phyloP scores from a whole-genome alignment of 352 stramenopile genomes.

The Globisporangium ultimum region DNA sequence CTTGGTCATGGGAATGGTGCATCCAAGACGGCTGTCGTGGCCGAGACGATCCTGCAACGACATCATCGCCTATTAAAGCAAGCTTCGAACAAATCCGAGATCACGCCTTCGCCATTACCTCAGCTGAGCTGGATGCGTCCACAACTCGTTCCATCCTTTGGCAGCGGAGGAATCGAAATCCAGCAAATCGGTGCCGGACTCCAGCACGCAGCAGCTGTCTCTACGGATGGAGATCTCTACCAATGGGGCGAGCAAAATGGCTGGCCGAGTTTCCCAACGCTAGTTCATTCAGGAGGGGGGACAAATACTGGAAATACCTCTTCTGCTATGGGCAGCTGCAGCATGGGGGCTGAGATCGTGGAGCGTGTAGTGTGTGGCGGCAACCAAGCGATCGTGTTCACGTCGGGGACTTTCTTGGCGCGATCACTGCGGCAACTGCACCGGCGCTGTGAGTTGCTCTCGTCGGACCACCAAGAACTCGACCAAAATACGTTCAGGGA shows the following conservation, averaged over 20 bases:
- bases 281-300: conserved; percentile 2
- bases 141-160: conserved; percentile 41
- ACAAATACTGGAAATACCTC: too few relatives aligned
- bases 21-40: conserved; percentile 19
- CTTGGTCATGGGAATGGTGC: conserved; percentile 39
- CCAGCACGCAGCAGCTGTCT: conserved; percentile 87
- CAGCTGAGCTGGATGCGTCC: conserved; percentile 41
- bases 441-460: conserved; percentile 11
- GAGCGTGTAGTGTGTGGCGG: conserved; percentile 55
- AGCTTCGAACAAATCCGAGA: background rate
- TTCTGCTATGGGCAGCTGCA: background rate
- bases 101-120: conserved; percentile 15
- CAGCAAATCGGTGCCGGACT: conserved; percentile 75
- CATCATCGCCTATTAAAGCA: conserved; percentile 31
- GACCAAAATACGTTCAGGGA: conserved; percentile 2
- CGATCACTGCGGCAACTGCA: conserved; percentile 37
- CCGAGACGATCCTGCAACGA: conserved; percentile 41
- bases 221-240: conserved; percentile 86
- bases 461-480: conserved; percentile 3
- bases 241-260: conserved; percentile 69
- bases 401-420: conserved; percentile 47
- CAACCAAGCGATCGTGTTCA: conserved; percentile 36
- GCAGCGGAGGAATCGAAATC: conserved; percentile 29
- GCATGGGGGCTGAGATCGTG: conserved; percentile 28
- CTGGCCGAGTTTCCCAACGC: conserved; percentile 4